Evolutionary conservation across 192 early-diverging fungal species (phyloP).

Genomic region (Coemansia sp.): DNA sequence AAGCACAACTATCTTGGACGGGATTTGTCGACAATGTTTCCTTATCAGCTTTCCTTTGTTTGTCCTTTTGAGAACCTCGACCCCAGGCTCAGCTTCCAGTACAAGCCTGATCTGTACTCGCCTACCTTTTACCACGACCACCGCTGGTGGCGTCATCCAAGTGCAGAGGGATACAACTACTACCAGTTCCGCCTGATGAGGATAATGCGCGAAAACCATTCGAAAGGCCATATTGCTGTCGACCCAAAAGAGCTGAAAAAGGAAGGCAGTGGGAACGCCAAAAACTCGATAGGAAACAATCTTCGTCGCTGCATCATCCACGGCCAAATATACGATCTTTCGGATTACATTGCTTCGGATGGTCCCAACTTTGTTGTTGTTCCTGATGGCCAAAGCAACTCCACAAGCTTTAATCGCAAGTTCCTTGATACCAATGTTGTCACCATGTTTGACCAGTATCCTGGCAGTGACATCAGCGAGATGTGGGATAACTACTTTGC

Average conservation of each 20-base stretch:
- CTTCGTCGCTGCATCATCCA: slow-evolving; percentile 67
- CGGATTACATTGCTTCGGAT: slow-evolving; percentile 60
- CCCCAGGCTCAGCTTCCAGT: slow-evolving; percentile 56
- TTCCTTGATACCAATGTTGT: slow-evolving; percentile 66
- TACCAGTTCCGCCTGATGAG: slow-evolving; percentile 64
- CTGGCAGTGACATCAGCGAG: slow-evolving; percentile 64
- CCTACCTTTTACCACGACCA: slow-evolving; percentile 72
- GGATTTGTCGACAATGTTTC: slow-evolving; percentile 69
- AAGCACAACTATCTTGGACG: slow-evolving; percentile 63
- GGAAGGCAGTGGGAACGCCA: slow-evolving; percentile 53
- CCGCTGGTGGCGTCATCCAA: slow-evolving; percentile 60
- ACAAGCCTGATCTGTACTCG: slow-evolving; percentile 57
- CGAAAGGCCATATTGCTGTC: slow-evolving; percentile 68
- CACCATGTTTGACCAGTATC: slow-evolving; percentile 64
- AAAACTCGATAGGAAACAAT: slow-evolving; percentile 37
- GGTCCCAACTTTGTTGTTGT: slow-evolving; percentile 52
- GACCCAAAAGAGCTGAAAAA: slow-evolving; percentile 59
- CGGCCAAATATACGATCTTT: slow-evolving; percentile 72
- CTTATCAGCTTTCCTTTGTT: slow-evolving; percentile 65
- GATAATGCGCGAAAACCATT: slow-evolving; percentile 61
- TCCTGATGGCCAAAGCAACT: slow-evolving; percentile 35
- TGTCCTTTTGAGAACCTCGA: slow-evolving; percentile 59
- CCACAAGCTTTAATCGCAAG: slow-evolving; percentile 40
- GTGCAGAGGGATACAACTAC: slow-evolving; percentile 66
- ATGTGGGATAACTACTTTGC: slow-evolving; percentile 61